Percentiles rank a stretch among this genome's conserved stretches.
Conservation (phyloP, 805 yeast genomes). For the Pichia thaimueangensis region DNA sequence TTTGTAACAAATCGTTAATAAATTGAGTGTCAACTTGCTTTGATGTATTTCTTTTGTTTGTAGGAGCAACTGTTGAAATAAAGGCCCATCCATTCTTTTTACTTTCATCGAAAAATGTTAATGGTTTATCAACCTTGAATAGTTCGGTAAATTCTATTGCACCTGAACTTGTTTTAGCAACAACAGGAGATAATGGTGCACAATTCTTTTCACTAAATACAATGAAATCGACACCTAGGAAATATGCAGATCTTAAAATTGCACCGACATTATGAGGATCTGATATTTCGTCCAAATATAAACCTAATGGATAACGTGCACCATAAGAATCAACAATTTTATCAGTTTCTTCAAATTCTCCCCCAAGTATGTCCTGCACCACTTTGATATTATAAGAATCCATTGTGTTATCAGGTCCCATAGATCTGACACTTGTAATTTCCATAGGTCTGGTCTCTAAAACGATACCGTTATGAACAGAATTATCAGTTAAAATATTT, state of each 20-base stretch:
- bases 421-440: constrained; percentile 12
- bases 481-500: constrained; percentile 55
- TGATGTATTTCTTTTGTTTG: constrained; percentile 15
- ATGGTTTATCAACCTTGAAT: constrained; percentile 50
- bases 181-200: constrained; percentile 71
- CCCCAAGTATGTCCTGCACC: background rate
- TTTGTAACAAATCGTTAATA: constrained; percentile 36
- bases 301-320: constrained; percentile 53
- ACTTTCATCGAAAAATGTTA: constrained; percentile 53
- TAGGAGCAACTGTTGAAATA: constrained; percentile 49
- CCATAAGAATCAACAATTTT: constrained; percentile 9
- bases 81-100: constrained; percentile 63
- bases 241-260: constrained; percentile 71
- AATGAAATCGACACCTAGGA: constrained; percentile 75
- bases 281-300: constrained; percentile 70
- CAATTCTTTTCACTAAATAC: constrained; percentile 63
- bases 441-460: constrained; percentile 55
- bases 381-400: constrained; percentile 5
- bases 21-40: constrained; percentile 24
- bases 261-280: constrained; percentile 91
- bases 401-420: background rate
- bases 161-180: constrained; percentile 78
- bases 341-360: background rate
- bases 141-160: constrained; percentile 70
- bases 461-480: constrained; percentile 77